Base-by-base conservation (phyloP, 768 basidiomycete genomes). In the Lactifluus pinguis region DNA sequence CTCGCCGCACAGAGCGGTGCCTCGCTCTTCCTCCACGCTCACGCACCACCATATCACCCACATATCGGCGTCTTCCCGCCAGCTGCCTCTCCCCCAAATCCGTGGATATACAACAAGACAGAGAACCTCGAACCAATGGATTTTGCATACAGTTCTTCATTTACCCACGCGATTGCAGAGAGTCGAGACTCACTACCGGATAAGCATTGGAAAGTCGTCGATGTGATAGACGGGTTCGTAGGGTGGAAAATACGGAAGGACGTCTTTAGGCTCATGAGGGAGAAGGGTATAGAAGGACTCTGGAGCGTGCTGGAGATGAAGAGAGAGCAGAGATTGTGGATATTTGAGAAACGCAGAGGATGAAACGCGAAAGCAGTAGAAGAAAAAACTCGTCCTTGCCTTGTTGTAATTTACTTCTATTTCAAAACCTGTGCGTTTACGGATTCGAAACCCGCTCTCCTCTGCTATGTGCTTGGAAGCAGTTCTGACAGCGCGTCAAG, bases 1-100 rank as follows among this genome's bases (percentile, higher is more conserved):
- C 80, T 92, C 48, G 88, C 90, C 1, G 86, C 91, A 2, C 94
- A 95, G 72, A 92, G 87, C 0, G 95, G 97, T 2, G 89, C 92
- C 3, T 88, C 92, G 0, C 83, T 94, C 55, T 97, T 98, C 77
- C 82, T 84, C 21, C 89, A 91, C 44, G 77, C 81, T 21, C 76
- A 86, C 57, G 72, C 85, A 0, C 77, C 80, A 0, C 87, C 92
- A 1, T 78, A 79, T 55, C 69, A 75, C 54, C 52, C 68, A 4
- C 52, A 60, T 64, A 17, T 58, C 47, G 55, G 67, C 53, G 13
- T 53, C 14, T 64, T 56, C 44, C 58, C 45, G 39, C 65, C 42
- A 53, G 57, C 68, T 25, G 51, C 61, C 52, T 55, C 55, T 38
- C 49, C 63, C 13, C 41, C 29, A 0, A 45, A 52, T 11, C 56